These are phyloP conservation scores for Beauveria australis DNA, from an alignment of 2,329 filamentous ascomycete genomes.

Conservation along the genomic window DNA sequence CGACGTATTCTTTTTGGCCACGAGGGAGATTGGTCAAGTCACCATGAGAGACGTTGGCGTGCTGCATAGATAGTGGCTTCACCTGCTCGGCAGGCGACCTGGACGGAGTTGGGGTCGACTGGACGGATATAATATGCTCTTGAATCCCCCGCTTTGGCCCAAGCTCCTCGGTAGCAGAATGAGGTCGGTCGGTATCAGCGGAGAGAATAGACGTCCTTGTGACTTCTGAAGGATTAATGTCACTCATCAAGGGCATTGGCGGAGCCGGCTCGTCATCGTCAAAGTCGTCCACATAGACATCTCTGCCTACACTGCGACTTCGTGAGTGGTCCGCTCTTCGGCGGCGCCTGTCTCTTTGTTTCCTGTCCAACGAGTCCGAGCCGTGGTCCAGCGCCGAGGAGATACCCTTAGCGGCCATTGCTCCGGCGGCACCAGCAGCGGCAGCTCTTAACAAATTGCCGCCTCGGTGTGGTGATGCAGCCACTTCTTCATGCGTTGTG, in stretches of 20 bases:
- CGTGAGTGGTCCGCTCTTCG: conserved; percentile 41
- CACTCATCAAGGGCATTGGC: conserved; percentile 83
- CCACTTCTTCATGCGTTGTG: conserved; percentile 26
- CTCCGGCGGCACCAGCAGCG: conserved; percentile 36
- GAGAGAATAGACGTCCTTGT: conserved; percentile 84
- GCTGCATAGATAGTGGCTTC: conserved; percentile 58
- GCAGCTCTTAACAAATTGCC: conserved; percentile 37
- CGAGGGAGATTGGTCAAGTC: conserved; percentile 48
- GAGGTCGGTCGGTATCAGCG: conserved; percentile 65
- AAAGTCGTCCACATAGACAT: conserved; percentile 40
- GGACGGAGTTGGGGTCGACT: conserved; percentile 56
- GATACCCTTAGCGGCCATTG: conserved; percentile 25
- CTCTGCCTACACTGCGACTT: conserved; percentile 36
- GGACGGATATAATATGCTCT: conserved; percentile 51
- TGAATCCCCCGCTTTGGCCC: conserved; percentile 56
- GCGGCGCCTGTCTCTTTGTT: conserved; percentile 42
- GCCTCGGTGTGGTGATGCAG: conserved; percentile 37
- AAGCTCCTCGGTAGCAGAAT: conserved; percentile 56
- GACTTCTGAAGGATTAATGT: conserved; percentile 76
- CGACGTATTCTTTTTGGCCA: conserved; percentile 33
- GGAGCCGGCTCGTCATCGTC: conserved; percentile 51
- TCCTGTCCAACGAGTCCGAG: conserved; percentile 41
- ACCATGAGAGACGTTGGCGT: conserved; percentile 54
- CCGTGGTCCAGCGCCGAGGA: conserved; percentile 28
- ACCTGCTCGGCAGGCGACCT: conserved; percentile 45